Evolutionary conservation across 2,329 filamentous ascomycete species (phyloP), one percentile per base, ranked within the genome.

Genomic region (Orbilia brochopaga): DNA sequence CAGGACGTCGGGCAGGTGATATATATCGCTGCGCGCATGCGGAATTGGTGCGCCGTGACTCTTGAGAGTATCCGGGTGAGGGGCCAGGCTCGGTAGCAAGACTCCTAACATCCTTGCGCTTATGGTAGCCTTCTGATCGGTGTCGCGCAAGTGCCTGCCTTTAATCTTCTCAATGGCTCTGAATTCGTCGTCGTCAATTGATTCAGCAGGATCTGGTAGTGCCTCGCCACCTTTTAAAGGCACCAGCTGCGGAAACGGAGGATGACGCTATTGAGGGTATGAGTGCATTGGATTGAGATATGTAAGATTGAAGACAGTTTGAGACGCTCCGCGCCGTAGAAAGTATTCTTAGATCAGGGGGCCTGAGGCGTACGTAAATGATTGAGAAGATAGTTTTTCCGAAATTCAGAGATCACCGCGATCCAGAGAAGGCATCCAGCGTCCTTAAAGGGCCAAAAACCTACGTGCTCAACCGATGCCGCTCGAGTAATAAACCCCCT

Each of bases 21-120:
- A 70, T 64, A 70, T 70, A 70, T 60, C 27, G 27, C 58, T 44
- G 21, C 58, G 63, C 24, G 65, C 17, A 19, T 64, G 66, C 40
- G 63, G 54, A 30, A 27, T 11, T 6, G 66, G 66, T 21, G 59
- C 21, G 30, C 46, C 54, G 48, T 64, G 54, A 50, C 54, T 70
- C 53, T 55, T 48, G 19, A 50, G 24, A 15, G 15, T 54, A 53
- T 37, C 46, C 48, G 53, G 17, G 32, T 48, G 54, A 27, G 58
- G 58, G 24, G 54, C 50, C 42, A 60, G 51, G 58, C 37, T 70
- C 24, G 58, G 59, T 21, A 70, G 54, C n/a, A 70, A 54, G 21
- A 70, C 66, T 52, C 64, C 52, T 3, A 70, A 37, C 66, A 70
- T 70, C 55, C 60, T 70, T 57, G 54, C 27, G 10, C 37, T 42